Evolutionary conservation across 202 grass and related monocot genomes (phyloP).

Genomic region (Digitaria exilis): DNA sequence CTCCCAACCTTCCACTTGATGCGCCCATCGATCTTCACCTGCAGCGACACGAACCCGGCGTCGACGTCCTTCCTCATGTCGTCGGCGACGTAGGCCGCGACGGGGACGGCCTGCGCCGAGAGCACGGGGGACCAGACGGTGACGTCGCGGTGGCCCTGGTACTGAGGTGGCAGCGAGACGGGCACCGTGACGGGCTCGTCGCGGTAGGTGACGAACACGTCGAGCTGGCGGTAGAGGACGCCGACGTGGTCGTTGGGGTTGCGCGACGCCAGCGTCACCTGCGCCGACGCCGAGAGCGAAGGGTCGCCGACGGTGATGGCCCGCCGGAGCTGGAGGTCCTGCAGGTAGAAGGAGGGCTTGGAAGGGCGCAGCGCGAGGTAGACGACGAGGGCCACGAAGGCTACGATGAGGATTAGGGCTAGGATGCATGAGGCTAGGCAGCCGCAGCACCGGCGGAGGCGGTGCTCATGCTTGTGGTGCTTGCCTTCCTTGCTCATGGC

Average conservation of each 20-base stretch:
- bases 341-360: conserved; percentile 78
- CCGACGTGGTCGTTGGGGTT: conserved; percentile 75
- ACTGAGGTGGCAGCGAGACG: conserved; percentile 59
- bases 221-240: conserved; percentile 55
- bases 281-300: conserved; percentile 54
- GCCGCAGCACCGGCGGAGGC: conserved; percentile 56
- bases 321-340: conserved; percentile 59
- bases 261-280: conserved; percentile 67
- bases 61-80: conserved; percentile 54
- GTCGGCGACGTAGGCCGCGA: conserved; percentile 51
- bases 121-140: conserved; percentile 72
- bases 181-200: conserved; percentile 57
- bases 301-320: conserved; percentile 52
- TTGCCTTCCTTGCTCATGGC: conserved; percentile 69
- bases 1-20: conserved; percentile 85
- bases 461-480: conserved; percentile 46
- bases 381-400: conserved; percentile 51
- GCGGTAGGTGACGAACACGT: conserved; percentile 69
- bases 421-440: conserved; percentile 47
- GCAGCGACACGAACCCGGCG: conserved; percentile 45
- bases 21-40: conserved; percentile 67
- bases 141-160: conserved; percentile 83
- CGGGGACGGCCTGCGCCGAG: conserved; percentile 52
- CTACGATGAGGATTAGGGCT: conserved; percentile 54
- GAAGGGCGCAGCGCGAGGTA: conserved; percentile 75